Evolutionary conservation across 306 rosid genomes (phyloP).

Genomic region (Trifolium pratense): DNA sequence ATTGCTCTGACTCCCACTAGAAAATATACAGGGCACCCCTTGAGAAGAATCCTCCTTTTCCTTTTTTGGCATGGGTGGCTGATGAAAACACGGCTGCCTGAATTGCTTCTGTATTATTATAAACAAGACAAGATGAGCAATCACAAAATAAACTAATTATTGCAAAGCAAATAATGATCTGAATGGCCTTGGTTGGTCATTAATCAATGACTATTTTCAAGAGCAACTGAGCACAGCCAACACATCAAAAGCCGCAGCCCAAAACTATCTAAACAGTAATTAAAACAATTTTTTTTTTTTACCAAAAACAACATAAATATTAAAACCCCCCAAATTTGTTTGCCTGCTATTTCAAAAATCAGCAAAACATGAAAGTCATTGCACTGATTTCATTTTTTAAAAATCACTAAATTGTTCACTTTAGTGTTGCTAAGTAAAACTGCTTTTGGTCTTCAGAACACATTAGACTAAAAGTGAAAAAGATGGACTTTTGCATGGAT

Average conservation of each 20-base stretch:
- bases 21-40: slow-evolving; percentile 25
- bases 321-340: background rate
- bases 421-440: background rate
- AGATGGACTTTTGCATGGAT: background rate
- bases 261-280: slow-evolving; percentile 1
- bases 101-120: slow-evolving; percentile 74
- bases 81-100: slow-evolving; percentile 56
- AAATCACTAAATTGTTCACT: background rate
- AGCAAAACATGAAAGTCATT: slow-evolving; percentile 8
- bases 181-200: slow-evolving; percentile 9
- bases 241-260: background rate
- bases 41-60: slow-evolving; percentile 49
- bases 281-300: too few species aligned
- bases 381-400: background rate
- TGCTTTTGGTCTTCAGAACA: background rate
- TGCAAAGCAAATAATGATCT: slow-evolving; percentile 13
- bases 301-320: background rate
- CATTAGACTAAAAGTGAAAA: background rate
- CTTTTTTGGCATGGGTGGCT: slow-evolving; percentile 43
- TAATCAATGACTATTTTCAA: slow-evolving; percentile 14
- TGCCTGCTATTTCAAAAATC: background rate
- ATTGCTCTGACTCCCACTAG: slow-evolving; percentile 12
- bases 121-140: slow-evolving; percentile 37
- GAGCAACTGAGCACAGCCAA: background rate
- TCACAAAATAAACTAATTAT: slow-evolving; percentile 3